Evolutionary conservation across 2,329 filamentous ascomycete species (phyloP).

Genomic region (Fusarium irregulare): DNA sequence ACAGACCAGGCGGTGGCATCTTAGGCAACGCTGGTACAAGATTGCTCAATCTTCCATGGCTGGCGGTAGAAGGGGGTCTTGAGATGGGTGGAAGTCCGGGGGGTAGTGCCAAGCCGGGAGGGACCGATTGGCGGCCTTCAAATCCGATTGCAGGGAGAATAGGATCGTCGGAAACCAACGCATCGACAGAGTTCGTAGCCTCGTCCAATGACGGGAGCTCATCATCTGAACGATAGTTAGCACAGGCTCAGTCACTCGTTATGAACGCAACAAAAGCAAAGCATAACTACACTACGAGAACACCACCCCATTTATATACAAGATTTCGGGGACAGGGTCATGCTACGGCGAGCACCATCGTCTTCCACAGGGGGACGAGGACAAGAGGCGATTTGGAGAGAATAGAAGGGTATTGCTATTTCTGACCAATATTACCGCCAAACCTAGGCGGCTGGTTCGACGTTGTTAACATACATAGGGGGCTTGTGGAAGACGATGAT

Average conservation of each 20-base stretch:
- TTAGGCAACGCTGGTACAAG: conserved; percentile 46
- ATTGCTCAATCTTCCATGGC: conserved; percentile 34
- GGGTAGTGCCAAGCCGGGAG: conserved; percentile 48
- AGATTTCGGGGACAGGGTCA: conserved; percentile 53
- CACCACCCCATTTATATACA: conserved; percentile 58
- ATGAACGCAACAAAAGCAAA: conserved; percentile 41
- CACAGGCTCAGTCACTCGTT: conserved; percentile 43
- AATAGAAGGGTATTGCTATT: conserved; percentile 56
- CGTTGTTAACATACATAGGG: conserved; percentile 74
- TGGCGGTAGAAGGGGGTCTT: conserved; percentile 36
- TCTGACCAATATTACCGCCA: conserved; percentile 54
- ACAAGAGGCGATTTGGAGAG: conserved; percentile 50
- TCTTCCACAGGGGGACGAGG: conserved; percentile 62
- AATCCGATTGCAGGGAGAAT: conserved; percentile 25
- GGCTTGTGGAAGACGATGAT: conserved; percentile 75
- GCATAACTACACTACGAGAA: conserved; percentile 47
- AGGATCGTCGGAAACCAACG: conserved; percentile 71
- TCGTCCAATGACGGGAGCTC: conserved; percentile 71
- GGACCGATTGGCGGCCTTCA: conserved; percentile 42
- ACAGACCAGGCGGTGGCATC: conserved; percentile 42
- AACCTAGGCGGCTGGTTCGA: conserved; percentile 49
- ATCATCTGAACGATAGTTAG: conserved; percentile 69
- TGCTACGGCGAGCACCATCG: conserved; percentile 71
- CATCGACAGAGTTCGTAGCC: conserved; percentile 72
- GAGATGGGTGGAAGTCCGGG: conserved; percentile 36